Evolutionary conservation across 2,329 filamentous ascomycete genomes (phyloP).

Genomic region (Phialemoniopsis sp.): DNA sequence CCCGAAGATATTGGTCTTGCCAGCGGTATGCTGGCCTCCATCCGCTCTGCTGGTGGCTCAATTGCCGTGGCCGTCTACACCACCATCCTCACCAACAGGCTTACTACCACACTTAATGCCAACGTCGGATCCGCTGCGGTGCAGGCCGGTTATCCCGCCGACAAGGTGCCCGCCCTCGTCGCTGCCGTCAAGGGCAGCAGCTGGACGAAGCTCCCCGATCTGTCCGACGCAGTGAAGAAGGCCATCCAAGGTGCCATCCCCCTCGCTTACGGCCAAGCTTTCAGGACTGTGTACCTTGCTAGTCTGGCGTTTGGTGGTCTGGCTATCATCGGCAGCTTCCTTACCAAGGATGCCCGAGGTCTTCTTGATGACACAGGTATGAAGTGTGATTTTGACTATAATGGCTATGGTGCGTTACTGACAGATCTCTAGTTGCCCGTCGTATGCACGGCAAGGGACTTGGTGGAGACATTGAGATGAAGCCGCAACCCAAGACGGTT

Average conservation of each 20-base stretch:
- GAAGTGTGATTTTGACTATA: no score
- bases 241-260: not conserved
- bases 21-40: slow-evolving; percentile 31
- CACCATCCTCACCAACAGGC: slow-evolving; percentile 30
- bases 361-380: not conserved
- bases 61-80: slow-evolving; percentile 33
- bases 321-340: slow-evolving; percentile 3
- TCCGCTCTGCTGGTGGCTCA: slow-evolving; percentile 29
- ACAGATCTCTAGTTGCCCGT: no score
- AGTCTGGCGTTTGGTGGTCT: slow-evolving; percentile 4
- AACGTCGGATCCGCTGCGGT: slow-evolving; percentile 26
- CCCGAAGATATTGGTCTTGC: slow-evolving; percentile 34
- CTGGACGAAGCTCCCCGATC: slow-evolving; percentile 1
- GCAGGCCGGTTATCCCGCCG: slow-evolving; percentile 20
- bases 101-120: slow-evolving; percentile 25
- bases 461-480: no score
- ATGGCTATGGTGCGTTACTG: no score
- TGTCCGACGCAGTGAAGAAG: not conserved
- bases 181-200: not conserved
- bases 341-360: slow-evolving; percentile 2
- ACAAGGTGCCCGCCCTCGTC: not conserved
- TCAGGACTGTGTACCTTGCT: slow-evolving; percentile 5
- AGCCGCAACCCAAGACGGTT: no score
- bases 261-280: slow-evolving; percentile 2
- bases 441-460: no score